These are phyloP conservation scores for Biscutella laevigata DNA, from an alignment of 441 rosid genomes.

Conservation along the genomic window DNA sequence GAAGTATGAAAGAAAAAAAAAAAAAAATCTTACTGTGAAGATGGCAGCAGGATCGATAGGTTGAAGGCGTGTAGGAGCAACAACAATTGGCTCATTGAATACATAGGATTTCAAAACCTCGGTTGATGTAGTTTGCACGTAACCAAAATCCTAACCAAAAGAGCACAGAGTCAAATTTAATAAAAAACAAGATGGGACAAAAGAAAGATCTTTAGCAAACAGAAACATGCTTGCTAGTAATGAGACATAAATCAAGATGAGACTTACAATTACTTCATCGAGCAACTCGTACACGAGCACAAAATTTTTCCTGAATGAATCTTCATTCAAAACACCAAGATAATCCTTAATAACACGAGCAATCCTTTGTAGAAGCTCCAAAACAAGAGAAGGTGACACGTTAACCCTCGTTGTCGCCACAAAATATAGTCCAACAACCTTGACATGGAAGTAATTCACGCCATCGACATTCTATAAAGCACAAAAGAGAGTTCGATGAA, in stretches of 20 bases:
- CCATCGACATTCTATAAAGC: conserved; percentile 64
- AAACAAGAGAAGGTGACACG: conserved; percentile 75
- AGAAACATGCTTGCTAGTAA: neutral
- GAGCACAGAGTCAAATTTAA: neutral
- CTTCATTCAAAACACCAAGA: conserved; percentile 86
- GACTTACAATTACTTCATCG: conserved; percentile 89
- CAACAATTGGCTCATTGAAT: conserved; percentile 66
- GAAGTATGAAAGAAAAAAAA: neutral
- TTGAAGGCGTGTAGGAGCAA: conserved; percentile 69
- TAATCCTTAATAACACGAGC: conserved; percentile 95
- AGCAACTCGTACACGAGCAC: conserved; percentile 92
- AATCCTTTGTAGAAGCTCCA: conserved; percentile 92
- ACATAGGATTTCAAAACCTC: conserved; percentile 31
- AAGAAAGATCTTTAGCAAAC: neutral
- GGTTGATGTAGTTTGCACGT: conserved; percentile 56
- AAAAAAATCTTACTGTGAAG: conserved; percentile 51
- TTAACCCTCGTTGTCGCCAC: conserved; percentile 91
- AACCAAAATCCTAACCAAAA: conserved; percentile 68
- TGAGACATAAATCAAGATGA: neutral
- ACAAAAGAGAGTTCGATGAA: conserved; percentile 10
- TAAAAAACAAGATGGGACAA: neutral
- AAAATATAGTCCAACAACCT: conserved; percentile 72
- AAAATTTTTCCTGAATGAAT: conserved; percentile 78
- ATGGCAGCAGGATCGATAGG: conserved; percentile 86
- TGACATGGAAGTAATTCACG: conserved; percentile 72